A percentile compares a stretch with the other conserved stretches of the same genome.
Evolutionary conservation across 73 alveolate species (phyloP).

Genomic region (Paramecium bursaria): DNA sequence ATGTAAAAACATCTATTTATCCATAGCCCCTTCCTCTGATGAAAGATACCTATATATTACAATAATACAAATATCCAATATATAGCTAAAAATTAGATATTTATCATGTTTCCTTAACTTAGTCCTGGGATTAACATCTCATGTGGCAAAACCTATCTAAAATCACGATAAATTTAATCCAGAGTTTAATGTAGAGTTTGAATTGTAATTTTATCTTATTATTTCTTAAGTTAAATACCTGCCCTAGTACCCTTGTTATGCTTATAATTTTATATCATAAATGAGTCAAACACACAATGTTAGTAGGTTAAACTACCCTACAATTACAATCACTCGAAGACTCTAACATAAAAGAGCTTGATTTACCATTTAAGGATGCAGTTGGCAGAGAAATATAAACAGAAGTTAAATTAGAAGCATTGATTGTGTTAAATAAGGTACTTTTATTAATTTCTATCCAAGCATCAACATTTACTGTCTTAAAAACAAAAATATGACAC

Average conservation of each 20-base stretch:
- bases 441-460: background rate
- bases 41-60: conserved; percentile 29
- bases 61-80: background rate
- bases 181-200: conserved; percentile 35
- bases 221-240: conserved; percentile 11
- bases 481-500: conserved; percentile 16
- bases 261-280: conserved; percentile 6
- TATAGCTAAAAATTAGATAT: conserved; percentile 1
- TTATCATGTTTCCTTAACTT: conserved; percentile 4
- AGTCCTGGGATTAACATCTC: conserved; percentile 22
- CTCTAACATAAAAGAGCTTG: conserved; percentile 8
- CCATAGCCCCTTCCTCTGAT: conserved; percentile 29
- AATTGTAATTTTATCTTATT: conserved; percentile 26
- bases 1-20: conserved; percentile 15
- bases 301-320: conserved; percentile 15
- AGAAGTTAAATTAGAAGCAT: conserved; percentile 2
- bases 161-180: conserved; percentile 20
- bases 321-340: conserved; percentile 6
- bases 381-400: conserved; percentile 43
- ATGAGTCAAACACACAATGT: background rate
- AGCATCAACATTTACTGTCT: conserved; percentile 41
- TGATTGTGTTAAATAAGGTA: conserved; percentile 27
- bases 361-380: conserved; percentile 10
- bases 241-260: background rate
- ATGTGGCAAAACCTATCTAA: conserved; percentile 7